phyloP scores from a whole-genome alignment of 352 stramenopile species.

The Globisporangium yorkense region DNA sequence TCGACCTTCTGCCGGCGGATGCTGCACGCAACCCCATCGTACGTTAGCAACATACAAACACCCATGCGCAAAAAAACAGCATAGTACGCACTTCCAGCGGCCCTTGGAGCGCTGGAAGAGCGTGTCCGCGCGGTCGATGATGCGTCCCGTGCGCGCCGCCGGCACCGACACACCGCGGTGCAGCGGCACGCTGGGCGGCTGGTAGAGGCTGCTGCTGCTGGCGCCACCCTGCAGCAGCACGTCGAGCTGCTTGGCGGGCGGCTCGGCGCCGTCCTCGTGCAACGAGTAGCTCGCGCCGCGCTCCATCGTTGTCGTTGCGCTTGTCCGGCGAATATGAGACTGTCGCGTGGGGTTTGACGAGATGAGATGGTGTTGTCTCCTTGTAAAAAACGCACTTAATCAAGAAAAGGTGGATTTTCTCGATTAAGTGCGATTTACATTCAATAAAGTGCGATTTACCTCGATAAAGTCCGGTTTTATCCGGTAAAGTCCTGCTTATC shows the following conservation, averaged over 20 bases:
- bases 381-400: not conserved
- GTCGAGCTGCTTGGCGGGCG: conserved; percentile 9
- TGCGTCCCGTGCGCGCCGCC: conserved; percentile 36
- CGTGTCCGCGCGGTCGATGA: conserved; percentile 71
- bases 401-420: not conserved
- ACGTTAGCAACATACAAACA: not conserved
- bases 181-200: conserved; percentile 7
- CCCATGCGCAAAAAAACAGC: too few relatives aligned
- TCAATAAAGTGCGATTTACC: too few relatives aligned
- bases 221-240: conserved; percentile 12
- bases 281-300: conserved; percentile 39
- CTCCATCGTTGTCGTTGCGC: conserved; percentile 21
- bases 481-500: not conserved
- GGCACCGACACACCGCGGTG: conserved; percentile 10
- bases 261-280: conserved; percentile 28
- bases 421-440: too few relatives aligned
- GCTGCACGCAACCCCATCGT: conserved; percentile 17
- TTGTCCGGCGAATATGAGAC: not conserved
- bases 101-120: conserved; percentile 62
- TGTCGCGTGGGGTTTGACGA: not conserved
- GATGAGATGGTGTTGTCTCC: not conserved
- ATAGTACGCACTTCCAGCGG: conserved; percentile 65
- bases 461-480: too few relatives aligned
- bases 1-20: conserved; percentile 74
- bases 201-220: conserved; percentile 13